Evolutionary conservation across 1,139 yeast species (phyloP).

Genomic region (Lodderomyces theae): DNA sequence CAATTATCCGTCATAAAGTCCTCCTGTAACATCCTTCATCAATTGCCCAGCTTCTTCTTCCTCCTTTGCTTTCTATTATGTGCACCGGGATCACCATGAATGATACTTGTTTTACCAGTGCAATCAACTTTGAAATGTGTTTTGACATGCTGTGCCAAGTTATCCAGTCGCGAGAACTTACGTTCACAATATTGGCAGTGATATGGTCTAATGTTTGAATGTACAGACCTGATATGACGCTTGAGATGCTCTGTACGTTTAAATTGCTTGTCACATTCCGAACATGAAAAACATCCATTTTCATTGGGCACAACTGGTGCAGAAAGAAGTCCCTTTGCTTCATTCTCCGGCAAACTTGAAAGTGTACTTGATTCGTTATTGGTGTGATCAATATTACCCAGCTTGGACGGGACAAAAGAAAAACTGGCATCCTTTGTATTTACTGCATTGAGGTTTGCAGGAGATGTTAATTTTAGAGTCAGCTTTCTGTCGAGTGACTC

Average conservation of each 20-base stretch:
- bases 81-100: slow-evolving; percentile 37
- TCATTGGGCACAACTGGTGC: slow-evolving; percentile 9
- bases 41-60: slow-evolving; percentile 12
- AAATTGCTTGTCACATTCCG: slow-evolving; percentile 46
- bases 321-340: background rate
- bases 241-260: slow-evolving; percentile 50
- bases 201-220: slow-evolving; percentile 47
- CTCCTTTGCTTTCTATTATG: slow-evolving; percentile 24
- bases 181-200: slow-evolving; percentile 50
- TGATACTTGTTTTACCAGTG: slow-evolving; percentile 36
- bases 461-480: slow-evolving; percentile 10
- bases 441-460: too few relatives aligned
- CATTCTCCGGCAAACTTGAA: background rate
- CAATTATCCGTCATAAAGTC: too few relatives aligned
- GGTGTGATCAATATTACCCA: too few relatives aligned
- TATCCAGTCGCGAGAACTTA: slow-evolving; percentile 47
- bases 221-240: slow-evolving; percentile 49
- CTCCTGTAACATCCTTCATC: too few relatives aligned
- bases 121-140: slow-evolving; percentile 43
- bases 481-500: too few relatives aligned
- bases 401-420: too few relatives aligned
- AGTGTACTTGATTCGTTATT: too few relatives aligned
- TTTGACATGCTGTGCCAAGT: slow-evolving; percentile 50
- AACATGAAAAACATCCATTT: slow-evolving; percentile 38
- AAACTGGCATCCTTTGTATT: background rate